Percentiles rank a stretch among this genome's conserved stretches.
Evolutionary conservation across 768 basidiomycete species (phyloP).

Genomic region (Leccinellum albellum): DNA sequence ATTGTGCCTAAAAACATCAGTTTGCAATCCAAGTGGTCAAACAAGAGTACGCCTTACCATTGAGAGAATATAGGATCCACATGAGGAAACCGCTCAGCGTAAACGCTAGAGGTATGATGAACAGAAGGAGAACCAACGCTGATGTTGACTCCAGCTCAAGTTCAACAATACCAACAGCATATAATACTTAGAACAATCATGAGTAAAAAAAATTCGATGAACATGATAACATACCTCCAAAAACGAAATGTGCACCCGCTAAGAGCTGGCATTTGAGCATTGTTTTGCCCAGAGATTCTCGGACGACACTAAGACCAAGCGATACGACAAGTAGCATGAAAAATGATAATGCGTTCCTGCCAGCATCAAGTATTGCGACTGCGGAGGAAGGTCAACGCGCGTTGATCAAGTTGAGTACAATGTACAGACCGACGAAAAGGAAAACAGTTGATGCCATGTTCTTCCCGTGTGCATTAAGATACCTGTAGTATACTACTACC

Average conservation of each 20-base stretch:
- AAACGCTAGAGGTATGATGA: slow-evolving; percentile 92
- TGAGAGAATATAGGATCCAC: slow-evolving; percentile 92
- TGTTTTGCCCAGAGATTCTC: slow-evolving; percentile 77
- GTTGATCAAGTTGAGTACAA: background rate
- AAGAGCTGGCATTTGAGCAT: slow-evolving; percentile 84
- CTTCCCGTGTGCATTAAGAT: slow-evolving; percentile 83
- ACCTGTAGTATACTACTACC: slow-evolving; percentile 80
- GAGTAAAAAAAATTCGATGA: background rate
- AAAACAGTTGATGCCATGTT: slow-evolving; percentile 78
- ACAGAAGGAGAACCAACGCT: slow-evolving; percentile 75
- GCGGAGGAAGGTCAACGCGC: slow-evolving; percentile 2
- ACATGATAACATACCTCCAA: slow-evolving; percentile 67
- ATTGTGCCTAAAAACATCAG: slow-evolving; percentile 66
- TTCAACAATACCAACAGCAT: slow-evolving; percentile 92
- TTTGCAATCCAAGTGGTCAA: background rate
- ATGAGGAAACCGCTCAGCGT: slow-evolving; percentile 93
- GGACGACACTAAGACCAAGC: slow-evolving; percentile 87
- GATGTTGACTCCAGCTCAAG: slow-evolving; percentile 89
- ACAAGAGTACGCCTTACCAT: slow-evolving; percentile 48
- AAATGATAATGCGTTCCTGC: slow-evolving; percentile 89
- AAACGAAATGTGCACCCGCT: slow-evolving; percentile 83
- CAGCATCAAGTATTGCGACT: slow-evolving; percentile 96
- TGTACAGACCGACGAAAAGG: slow-evolving; percentile 79
- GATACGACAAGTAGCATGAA: slow-evolving; percentile 93
- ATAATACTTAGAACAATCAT: slow-evolving; percentile 57